Percentiles rank a stretch among this genome's conserved stretches.
phyloP scores from a whole-genome alignment of 768 basidiomycete genomes.

The Tricholoma bakamatsutake region DNA sequence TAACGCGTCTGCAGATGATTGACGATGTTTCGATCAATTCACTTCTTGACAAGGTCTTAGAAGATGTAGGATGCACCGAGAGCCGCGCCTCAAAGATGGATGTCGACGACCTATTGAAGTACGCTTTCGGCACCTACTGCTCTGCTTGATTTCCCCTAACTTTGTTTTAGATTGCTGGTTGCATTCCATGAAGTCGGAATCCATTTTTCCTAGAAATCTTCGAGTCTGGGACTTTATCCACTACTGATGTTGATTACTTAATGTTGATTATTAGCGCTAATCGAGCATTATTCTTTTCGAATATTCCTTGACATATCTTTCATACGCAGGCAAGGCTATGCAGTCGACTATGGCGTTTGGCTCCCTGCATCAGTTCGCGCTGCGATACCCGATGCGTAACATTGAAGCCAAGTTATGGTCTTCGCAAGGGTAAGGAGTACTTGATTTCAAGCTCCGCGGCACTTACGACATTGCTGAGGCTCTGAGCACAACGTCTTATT shows the following conservation, averaged over 20 bases:
- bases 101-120: constrained; percentile 88
- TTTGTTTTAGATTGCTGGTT: constrained; percentile 48
- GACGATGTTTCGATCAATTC: constrained; percentile 65
- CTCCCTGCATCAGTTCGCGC: not conserved
- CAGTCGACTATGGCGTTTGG: not conserved
- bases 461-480: not conserved
- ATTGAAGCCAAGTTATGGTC: not conserved
- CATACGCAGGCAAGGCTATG: not conserved
- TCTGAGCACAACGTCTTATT: not conserved
- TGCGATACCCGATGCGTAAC: not conserved
- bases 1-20: constrained; percentile 35
- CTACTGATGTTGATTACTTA: too few relatives aligned
- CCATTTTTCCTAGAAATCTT: constrained; percentile 50
- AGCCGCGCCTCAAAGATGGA: constrained; percentile 90
- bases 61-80: constrained; percentile 67
- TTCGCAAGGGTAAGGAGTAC: not conserved
- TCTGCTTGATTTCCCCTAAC: constrained; percentile 2
- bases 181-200: constrained; percentile 73
- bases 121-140: constrained; percentile 19
- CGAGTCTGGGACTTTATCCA: not conserved
- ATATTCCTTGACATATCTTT: not conserved
- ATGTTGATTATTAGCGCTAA: too few relatives aligned
- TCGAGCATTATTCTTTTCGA: not conserved
- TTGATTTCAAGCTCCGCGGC: not conserved
- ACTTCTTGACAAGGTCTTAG: constrained; percentile 67